Conservation (phyloP, 805 yeast species). For the Lipomyces starkeyi region DNA sequence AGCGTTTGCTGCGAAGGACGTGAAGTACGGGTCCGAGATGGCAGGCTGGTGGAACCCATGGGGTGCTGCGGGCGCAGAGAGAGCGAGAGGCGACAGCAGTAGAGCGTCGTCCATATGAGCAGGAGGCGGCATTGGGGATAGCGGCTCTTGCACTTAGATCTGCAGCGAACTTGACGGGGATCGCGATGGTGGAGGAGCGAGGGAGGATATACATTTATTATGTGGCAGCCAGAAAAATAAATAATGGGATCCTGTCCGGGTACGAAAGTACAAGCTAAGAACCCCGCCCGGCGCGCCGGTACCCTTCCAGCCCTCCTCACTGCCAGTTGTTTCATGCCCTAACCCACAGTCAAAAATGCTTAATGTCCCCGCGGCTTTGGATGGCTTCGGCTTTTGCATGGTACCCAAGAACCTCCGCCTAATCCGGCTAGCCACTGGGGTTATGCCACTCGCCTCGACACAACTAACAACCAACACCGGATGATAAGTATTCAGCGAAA, state of each 20-base stretch:
- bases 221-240: background rate
- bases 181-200: background rate
- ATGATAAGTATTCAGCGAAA: background rate
- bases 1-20: background rate
- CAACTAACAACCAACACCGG: background rate
- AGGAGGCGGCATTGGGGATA: background rate
- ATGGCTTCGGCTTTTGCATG: background rate
- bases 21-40: slow-evolving; percentile 1
- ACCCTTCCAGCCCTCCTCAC: background rate
- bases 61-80: background rate
- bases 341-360: background rate
- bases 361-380: slow-evolving; percentile 1
- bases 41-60: background rate
- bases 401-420: background rate
- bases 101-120: slow-evolving; percentile 3
- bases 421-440: background rate
- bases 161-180: background rate
- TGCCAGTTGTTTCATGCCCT: too few species aligned
- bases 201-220: background rate
- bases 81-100: background rate
- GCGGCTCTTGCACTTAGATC: background rate
- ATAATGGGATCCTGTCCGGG: background rate
- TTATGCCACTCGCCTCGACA: background rate
- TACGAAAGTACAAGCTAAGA: background rate
- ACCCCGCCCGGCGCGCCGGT: background rate